These are phyloP conservation scores for Lyophyllum shimeji DNA, from an alignment of 768 basidiomycete genomes.

Conservation along the genomic window DNA sequence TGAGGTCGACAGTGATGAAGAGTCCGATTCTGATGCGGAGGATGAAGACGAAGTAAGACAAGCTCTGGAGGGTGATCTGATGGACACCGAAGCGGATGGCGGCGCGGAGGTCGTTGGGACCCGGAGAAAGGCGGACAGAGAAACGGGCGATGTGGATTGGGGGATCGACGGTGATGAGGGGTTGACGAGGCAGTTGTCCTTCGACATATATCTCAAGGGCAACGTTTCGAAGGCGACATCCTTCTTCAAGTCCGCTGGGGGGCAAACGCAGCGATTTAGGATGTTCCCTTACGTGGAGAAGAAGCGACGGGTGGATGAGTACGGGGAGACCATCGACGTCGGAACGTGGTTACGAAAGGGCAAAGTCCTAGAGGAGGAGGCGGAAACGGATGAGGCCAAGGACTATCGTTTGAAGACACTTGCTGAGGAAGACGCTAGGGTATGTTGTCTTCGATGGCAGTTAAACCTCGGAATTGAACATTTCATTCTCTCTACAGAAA, in stretches of 20 bases:
- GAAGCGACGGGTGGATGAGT: slow-evolving; percentile 89
- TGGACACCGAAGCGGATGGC: slow-evolving; percentile 39
- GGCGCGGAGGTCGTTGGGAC: slow-evolving; percentile 24
- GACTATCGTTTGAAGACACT: slow-evolving; percentile 65
- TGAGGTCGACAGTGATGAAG: slow-evolving; percentile 81
- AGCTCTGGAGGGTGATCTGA: slow-evolving; percentile 47
- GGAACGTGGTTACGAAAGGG: slow-evolving; percentile 95
- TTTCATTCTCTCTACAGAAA: slow-evolving; percentile 44
- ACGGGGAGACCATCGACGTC: slow-evolving; percentile 93
- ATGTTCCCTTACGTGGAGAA: slow-evolving; percentile 99
- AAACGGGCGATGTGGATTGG: slow-evolving; percentile 62
- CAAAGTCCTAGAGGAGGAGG: slow-evolving; percentile 87
- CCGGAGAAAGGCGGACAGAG: slow-evolving; percentile 46
- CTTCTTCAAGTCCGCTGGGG: slow-evolving; percentile 80
- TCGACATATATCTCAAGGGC: slow-evolving; percentile 97
- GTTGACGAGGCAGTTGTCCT: slow-evolving; percentile 74
- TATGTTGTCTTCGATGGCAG: slow-evolving; percentile 23
- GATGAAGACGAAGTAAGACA: slow-evolving; percentile 65
- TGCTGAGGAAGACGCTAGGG: slow-evolving; percentile 84
- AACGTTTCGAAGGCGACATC: slow-evolving; percentile 84
- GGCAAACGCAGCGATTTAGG: slow-evolving; percentile 78
- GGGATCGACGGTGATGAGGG: slow-evolving; percentile 75
- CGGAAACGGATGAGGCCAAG: slow-evolving; percentile 77
- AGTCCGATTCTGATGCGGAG: slow-evolving; percentile 63
- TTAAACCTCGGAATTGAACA: neutral